phyloP scores from a whole-genome alignment of 495 filamentous ascomycete genomes.

The Penicillium paradoxum region DNA sequence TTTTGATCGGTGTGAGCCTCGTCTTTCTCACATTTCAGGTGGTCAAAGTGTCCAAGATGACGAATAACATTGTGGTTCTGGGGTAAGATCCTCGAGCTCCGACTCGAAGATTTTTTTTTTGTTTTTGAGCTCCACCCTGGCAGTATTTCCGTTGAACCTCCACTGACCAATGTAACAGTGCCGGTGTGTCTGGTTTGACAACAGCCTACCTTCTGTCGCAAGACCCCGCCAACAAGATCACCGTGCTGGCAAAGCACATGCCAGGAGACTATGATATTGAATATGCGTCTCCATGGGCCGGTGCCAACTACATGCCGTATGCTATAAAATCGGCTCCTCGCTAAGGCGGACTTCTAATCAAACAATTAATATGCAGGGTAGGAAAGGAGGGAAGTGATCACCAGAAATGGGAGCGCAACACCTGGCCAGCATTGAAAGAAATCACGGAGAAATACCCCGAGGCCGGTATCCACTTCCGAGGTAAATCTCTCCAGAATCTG shows the following conservation, averaged over 20 bases:
- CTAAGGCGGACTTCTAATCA: neutral
- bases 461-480: conserved; percentile 84
- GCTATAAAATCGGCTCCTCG: conserved; percentile 7
- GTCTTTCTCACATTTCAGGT: neutral
- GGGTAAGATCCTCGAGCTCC: conserved; percentile 44
- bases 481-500: conserved; percentile 30
- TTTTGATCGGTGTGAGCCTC: neutral
- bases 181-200: conserved; percentile 89
- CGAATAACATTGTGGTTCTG: conserved; percentile 58
- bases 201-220: conserved; percentile 78
- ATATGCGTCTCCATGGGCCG: conserved; percentile 94
- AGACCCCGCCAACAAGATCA: conserved; percentile 62
- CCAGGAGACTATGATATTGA: conserved; percentile 97
- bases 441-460: conserved; percentile 72
- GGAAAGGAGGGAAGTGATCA: conserved; percentile 48
- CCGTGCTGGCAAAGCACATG: conserved; percentile 92
- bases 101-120: no score
- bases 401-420: conserved; percentile 58
- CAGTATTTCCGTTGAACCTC: neutral
- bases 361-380: conserved; percentile 35
- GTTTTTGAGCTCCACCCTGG: neutral
- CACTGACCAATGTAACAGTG: conserved; percentile 47
- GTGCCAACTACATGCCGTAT: conserved; percentile 87
- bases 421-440: conserved; percentile 61
- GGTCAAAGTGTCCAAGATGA: conserved; percentile 22